phyloP scores from a whole-genome alignment of 495 filamentous ascomycete species.

The Annulohypoxylon stygium region DNA sequence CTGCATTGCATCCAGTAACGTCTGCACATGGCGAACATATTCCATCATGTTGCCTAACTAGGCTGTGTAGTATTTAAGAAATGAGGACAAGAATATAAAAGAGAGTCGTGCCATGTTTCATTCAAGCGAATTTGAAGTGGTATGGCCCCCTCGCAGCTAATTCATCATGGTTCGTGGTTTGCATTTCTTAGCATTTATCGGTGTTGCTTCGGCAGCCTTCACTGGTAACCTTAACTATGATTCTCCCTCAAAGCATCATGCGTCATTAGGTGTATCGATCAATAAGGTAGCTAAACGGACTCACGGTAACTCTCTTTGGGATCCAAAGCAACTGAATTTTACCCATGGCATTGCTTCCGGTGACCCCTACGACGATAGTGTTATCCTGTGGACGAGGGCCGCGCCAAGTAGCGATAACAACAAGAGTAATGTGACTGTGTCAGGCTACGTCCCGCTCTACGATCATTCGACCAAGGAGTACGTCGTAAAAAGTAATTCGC shows the following conservation, averaged over 20 bases:
- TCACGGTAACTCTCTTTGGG: constrained; percentile 53
- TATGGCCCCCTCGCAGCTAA: background rate
- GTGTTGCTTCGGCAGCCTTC: constrained; percentile 48
- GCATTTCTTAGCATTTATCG: constrained; percentile 21
- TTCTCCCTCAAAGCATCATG: constrained; percentile 70
- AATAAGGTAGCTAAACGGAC: constrained; percentile 57
- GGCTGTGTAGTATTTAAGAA: constrained; percentile 1
- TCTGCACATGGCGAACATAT: constrained; percentile 6
- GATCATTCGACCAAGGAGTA: constrained; percentile 67
- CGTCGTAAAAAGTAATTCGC: constrained; percentile 64
- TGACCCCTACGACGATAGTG: constrained; percentile 71
- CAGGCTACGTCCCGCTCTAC: constrained; percentile 67
- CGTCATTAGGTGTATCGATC: constrained; percentile 67
- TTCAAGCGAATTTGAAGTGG: constrained; percentile 12
- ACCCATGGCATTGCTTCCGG: constrained; percentile 74
- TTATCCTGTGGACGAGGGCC: constrained; percentile 75
- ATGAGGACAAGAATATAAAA: constrained; percentile 3
- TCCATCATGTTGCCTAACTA: constrained; percentile 8
- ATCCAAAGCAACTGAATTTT: constrained; percentile 65
- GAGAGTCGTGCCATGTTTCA: background rate
- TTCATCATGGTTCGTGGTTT: constrained; percentile 39
- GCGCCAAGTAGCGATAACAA: constrained; percentile 66
- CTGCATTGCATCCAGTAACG: constrained; percentile 15
- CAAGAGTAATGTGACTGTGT: constrained; percentile 66
- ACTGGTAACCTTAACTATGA: constrained; percentile 70